A percentile compares a stretch with the other conserved stretches of the same genome.
These are phyloP conservation scores for Verticillium isaacii DNA, from an alignment of 2,329 filamentous ascomycete genomes.

Conservation along the genomic window DNA sequence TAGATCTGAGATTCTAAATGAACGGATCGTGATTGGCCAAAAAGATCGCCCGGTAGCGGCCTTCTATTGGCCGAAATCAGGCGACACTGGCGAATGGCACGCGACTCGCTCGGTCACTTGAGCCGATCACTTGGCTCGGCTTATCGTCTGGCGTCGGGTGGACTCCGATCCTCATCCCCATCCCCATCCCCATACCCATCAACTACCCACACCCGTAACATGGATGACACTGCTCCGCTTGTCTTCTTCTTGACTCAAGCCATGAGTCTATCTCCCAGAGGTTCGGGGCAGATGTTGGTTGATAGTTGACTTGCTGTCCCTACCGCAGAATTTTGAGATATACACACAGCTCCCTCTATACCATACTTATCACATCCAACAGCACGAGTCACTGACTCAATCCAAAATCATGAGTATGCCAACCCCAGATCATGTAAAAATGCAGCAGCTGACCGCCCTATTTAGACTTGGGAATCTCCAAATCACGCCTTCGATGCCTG, in stretches of 20 bases:
- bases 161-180: neutral
- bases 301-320: neutral
- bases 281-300: neutral
- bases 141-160: neutral
- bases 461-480: neutral
- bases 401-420: neutral
- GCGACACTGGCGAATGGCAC: neutral
- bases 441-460: neutral
- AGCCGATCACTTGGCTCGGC: neutral
- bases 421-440: neutral
- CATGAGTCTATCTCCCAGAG: neutral
- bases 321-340: neutral
- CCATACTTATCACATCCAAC: neutral
- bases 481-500: neutral
- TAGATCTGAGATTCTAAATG: neutral
- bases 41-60: neutral
- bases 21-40: neutral
- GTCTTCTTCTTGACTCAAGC: neutral
- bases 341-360: neutral
- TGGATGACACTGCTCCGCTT: neutral
- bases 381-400: neutral
- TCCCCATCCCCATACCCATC: neutral
- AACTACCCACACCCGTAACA: neutral
- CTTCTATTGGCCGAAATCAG: neutral
- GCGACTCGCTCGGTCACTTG: neutral